phyloP scores from a whole-genome alignment of 2,329 filamentous ascomycete species.

The Colletotrichum euphorbiae region DNA sequence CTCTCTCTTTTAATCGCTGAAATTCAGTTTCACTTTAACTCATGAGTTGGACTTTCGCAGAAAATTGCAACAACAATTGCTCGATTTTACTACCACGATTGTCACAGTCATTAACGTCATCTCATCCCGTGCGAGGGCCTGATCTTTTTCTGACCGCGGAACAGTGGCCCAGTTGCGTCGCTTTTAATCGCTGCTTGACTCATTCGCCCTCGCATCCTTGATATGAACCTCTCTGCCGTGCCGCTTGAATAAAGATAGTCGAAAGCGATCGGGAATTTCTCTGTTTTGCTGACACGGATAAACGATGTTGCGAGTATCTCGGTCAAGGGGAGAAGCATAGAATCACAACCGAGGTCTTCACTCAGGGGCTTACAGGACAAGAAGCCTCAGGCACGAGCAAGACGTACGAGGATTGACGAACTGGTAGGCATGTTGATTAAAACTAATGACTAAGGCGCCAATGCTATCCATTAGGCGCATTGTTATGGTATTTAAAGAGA shows the following conservation, averaged over 20 bases:
- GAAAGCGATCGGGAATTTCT: background rate
- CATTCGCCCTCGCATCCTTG: constrained; percentile 16
- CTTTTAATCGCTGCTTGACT: constrained; percentile 11
- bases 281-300: background rate
- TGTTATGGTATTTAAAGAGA: constrained; percentile 35
- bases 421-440: constrained; percentile 4
- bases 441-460: constrained; percentile 18
- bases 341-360: background rate
- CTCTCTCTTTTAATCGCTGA: too few species aligned
- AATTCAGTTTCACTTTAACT: too few species aligned
- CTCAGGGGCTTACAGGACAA: background rate
- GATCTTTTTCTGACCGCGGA: background rate
- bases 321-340: background rate
- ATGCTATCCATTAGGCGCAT: background rate
- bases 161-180: constrained; percentile 35
- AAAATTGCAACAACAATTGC: too few species aligned
- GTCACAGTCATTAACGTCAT: constrained; percentile 10
- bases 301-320: constrained; percentile 1
- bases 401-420: background rate
- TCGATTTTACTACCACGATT: accelerated
- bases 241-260: background rate
- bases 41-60: too few species aligned
- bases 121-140: background rate
- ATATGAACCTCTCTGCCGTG: background rate
- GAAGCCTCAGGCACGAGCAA: background rate